These are phyloP conservation scores for Corymbia citriodora DNA, from an alignment of 441 rosid genomes.

Conservation along the genomic window DNA sequence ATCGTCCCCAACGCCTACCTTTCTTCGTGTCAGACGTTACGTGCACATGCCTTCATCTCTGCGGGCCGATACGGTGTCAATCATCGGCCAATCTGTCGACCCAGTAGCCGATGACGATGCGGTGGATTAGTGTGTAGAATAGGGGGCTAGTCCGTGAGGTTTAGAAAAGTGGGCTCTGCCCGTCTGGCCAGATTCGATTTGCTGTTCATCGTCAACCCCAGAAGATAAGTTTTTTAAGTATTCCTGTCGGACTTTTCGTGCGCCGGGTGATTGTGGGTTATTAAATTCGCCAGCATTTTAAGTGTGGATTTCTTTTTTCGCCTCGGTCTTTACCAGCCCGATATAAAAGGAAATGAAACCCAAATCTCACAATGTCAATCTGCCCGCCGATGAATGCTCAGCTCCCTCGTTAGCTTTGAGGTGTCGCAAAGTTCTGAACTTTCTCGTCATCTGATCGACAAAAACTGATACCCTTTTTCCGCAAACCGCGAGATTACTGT, in stretches of 20 bases:
- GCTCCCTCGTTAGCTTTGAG: background rate
- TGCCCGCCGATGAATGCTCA: background rate
- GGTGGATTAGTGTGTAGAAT: background rate
- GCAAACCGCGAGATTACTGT: background rate
- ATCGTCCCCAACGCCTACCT: no score
- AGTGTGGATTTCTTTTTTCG: background rate
- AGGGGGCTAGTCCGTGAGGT: no score
- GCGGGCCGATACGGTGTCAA: background rate
- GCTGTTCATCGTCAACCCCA: background rate
- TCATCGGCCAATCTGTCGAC: background rate
- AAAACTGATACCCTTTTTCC: background rate
- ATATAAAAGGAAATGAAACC: background rate
- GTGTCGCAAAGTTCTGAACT: background rate
- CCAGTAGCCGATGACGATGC: background rate
- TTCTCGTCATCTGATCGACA: background rate
- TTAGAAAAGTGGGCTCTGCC: background rate
- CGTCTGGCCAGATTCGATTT: background rate
- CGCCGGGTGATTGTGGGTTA: background rate
- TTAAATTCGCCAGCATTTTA: background rate
- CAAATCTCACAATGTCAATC: background rate
- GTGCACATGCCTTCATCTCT: rapidly evolving
- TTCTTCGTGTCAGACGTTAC: background rate
- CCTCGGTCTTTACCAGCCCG: background rate
- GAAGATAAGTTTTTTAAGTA: background rate
- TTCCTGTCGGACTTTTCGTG: background rate